Conservation (phyloP, 805 yeast genomes). For the Saturnispora sekii region DNA sequence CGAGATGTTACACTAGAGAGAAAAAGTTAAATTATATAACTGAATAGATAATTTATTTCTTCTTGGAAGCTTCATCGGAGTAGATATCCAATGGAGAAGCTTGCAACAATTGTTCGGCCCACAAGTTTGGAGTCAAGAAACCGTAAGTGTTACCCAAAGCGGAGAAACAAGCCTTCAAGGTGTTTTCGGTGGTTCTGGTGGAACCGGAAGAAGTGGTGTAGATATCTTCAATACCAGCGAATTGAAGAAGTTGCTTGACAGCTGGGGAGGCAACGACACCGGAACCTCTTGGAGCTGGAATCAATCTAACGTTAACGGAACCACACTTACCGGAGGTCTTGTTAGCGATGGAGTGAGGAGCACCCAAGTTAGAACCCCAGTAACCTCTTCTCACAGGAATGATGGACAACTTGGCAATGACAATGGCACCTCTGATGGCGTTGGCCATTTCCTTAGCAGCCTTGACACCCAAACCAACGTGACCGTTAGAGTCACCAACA, state of each 20-base stretch:
- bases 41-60: conserved; percentile 39
- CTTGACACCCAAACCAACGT: conserved; percentile 99
- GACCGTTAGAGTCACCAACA: conserved; percentile 99
- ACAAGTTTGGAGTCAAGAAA: conserved; percentile 99
- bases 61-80: conserved; percentile 78
- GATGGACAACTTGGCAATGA: conserved; percentile 97
- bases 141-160: conserved; percentile 99
- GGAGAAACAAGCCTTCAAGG: conserved; percentile 98
- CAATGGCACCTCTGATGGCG: conserved; percentile 99
- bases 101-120: conserved; percentile 78
- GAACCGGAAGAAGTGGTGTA: conserved; percentile 98
- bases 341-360: conserved; percentile 96
- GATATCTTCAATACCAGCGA: conserved; percentile 99
- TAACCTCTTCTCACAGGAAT: conserved; percentile 99
- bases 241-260: conserved; percentile 96
- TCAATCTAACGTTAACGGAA: conserved; percentile 96
- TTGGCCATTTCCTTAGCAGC: conserved; percentile 99
- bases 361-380: conserved; percentile 99
- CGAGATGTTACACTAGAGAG: background rate
- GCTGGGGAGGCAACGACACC: conserved; percentile 99
- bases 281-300: conserved; percentile 99
- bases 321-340: conserved; percentile 99
- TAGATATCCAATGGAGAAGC: conserved; percentile 92
- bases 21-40: background rate
- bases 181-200: conserved; percentile 99